These are phyloP conservation scores for Populus alba DNA, from an alignment of 345 rosid genomes.

Conservation along the genomic window DNA sequence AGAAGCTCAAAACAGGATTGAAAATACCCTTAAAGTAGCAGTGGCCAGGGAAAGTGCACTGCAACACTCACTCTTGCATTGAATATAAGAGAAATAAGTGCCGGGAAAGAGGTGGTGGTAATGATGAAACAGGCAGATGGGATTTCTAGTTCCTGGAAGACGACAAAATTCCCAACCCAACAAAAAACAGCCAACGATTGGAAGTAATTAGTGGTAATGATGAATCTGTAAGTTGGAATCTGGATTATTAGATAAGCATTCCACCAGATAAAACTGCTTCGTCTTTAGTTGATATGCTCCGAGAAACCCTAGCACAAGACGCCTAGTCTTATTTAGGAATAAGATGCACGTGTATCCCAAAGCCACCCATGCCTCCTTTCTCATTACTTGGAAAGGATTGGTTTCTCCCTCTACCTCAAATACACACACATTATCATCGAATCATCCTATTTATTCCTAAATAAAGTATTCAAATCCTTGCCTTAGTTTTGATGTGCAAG, in stretches of 20 bases:
- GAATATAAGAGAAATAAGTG: not conserved
- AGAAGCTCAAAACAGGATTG: slow-evolving; percentile 2
- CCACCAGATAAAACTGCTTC: slow-evolving; percentile 11
- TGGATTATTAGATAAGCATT: not conserved
- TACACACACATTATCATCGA: not conserved
- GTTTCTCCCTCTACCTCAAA: not conserved
- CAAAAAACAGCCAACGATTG: not conserved
- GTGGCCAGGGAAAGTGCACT: not conserved
- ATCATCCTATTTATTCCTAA: not conserved
- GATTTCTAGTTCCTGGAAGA: not conserved
- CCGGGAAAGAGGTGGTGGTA: not conserved
- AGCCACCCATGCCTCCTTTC: not conserved
- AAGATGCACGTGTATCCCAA: no score
- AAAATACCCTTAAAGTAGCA: not conserved
- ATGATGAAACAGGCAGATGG: not conserved
- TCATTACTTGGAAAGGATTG: not conserved
- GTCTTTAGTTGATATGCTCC: not conserved
- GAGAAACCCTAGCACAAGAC: not conserved
- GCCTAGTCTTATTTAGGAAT: no score
- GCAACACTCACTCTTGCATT: not conserved
- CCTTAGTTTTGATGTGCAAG: no score
- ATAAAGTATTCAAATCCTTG: not conserved
- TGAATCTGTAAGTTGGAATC: not conserved
- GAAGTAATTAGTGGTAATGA: not conserved
- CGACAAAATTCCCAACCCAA: not conserved